Base-by-base conservation (phyloP, 768 basidiomycete genomes). In the Paxillus ammoniavirescens region DNA sequence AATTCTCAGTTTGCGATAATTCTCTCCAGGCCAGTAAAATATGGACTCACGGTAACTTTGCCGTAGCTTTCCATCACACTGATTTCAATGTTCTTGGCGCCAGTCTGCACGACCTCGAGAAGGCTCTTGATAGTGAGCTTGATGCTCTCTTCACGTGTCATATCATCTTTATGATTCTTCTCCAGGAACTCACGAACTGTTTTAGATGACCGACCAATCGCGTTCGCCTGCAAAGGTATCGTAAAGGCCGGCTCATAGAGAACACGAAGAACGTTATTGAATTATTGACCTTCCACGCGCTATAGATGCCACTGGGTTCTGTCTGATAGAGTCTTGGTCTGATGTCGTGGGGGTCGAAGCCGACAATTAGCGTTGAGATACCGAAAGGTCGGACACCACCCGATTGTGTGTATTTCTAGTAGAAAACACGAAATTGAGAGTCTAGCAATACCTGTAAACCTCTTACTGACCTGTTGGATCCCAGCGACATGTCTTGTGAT, bases 11-110 rank as follows among this genome's bases (percentile, higher is more conserved):
- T n/a, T 26, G 10, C 23, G 26, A 13, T 33, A 31, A 21, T 15
- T 15, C 30, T 33, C 3, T 1, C 14, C 36, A 9, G 9, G 36
- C 7, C 17, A 26, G 5, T 42, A 1, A 12, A 43, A 40, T 35
- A 49, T 41, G 13, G 18, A 65, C 82, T 58, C 59, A 97, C 95
- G 42, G 92, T 91, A 50, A 96, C 84, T 74, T 94, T 90, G 55
- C 92, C 91, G 68, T 93, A 98, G 56, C 87, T 82, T 66, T 97
- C 94, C 92, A 98, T 95, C 42, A 98, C 91, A 57, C 90, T 94
- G 62, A 99, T 93, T 71, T 99, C 97, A 58, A 99, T 98, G 72
- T 99, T 99, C 78, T 98, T 98, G 5, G 97, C 97, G n/a, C 97
- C 97, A 2, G 97, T 98, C 74, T 98, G 97, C 8, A 99, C 97